These are phyloP conservation scores for Mycena capillaripes DNA, from an alignment of 768 basidiomycete species.

Conservation along the genomic window DNA sequence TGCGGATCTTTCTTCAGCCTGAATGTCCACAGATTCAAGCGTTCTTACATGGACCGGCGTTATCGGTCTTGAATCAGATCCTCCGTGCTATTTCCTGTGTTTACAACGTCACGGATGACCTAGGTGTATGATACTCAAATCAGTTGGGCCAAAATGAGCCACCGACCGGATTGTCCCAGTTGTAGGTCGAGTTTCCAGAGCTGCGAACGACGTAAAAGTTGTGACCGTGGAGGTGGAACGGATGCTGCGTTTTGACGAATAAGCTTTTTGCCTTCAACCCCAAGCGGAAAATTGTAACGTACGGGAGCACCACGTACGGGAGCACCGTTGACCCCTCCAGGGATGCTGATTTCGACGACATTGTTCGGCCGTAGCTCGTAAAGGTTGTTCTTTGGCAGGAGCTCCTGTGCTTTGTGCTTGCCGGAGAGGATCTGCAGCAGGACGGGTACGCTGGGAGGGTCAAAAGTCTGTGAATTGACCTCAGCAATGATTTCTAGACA, in stretches of 20 bases:
- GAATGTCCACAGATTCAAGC: neutral
- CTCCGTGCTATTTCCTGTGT: neutral
- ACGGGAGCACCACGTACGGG: neutral
- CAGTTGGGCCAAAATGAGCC: neutral
- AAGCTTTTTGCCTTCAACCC: too few species aligned
- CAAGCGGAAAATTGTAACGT: too few species aligned
- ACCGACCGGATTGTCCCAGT: constrained; percentile 8
- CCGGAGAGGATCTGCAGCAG: constrained; percentile 43
- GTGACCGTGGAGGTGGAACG: constrained; percentile 22
- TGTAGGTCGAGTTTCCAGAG: constrained; percentile 38
- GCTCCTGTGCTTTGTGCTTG: constrained; percentile 39
- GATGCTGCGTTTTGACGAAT: neutral
- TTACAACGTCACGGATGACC: constrained; percentile 23
- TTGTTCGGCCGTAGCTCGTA: constrained; percentile 16
- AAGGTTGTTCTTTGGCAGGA: constrained; percentile 41
- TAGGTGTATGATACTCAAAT: neutral
- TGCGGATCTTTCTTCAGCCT: neutral
- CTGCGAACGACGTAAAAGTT: constrained; percentile 45
- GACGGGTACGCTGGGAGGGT: neutral
- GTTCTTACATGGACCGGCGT: constrained; percentile 59
- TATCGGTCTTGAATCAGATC: constrained; percentile 61
- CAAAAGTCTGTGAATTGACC: neutral
- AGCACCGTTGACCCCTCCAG: neutral
- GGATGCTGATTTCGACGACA: constrained; percentile 7
- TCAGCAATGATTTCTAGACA: too few species aligned